phyloP scores from a whole-genome alignment of 305 asterid species.

The Coffea humblotiana region DNA sequence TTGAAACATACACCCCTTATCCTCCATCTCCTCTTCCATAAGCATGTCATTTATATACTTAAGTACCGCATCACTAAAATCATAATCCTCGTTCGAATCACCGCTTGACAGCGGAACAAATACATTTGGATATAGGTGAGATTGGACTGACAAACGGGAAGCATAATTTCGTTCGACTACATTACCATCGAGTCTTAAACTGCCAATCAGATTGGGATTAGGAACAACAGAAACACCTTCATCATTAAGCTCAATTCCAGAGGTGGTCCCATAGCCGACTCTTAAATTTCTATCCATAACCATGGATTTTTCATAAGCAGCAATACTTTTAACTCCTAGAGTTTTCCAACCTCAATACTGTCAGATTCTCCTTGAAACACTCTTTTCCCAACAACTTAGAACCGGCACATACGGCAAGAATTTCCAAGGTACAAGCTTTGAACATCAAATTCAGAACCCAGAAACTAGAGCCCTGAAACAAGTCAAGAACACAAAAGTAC shows the following conservation, averaged over 20 bases:
- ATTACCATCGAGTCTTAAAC: conserved; percentile 26
- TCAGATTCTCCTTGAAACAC: neutral
- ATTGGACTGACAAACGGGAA: conserved; percentile 19
- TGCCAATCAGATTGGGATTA: conserved; percentile 32
- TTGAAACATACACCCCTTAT: conserved; percentile 59
- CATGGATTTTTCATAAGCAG: conserved; percentile 32
- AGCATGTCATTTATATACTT: conserved; percentile 70
- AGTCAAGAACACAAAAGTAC: neutral
- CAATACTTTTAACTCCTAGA: neutral
- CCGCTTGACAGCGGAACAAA: conserved; percentile 35
- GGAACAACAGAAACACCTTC: conserved; percentile 26
- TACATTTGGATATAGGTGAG: conserved; percentile 19
- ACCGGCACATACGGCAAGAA: neutral
- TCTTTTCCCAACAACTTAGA: neutral
- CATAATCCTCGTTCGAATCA: conserved; percentile 60
- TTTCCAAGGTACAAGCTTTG: neutral
- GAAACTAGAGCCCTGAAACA: conserved; percentile 5
- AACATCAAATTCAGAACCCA: conserved; percentile 4
- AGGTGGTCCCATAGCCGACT: conserved; percentile 31
- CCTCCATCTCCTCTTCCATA: conserved; percentile 84
- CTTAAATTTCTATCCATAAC: conserved; percentile 49
- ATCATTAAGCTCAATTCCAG: conserved; percentile 36
- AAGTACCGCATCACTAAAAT: conserved; percentile 71
- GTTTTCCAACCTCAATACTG: neutral
- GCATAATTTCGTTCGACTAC: conserved; percentile 23